Evolutionary conservation across 495 filamentous ascomycete genomes (phyloP).

Genomic region (Amphirosellinia nigrospora): DNA sequence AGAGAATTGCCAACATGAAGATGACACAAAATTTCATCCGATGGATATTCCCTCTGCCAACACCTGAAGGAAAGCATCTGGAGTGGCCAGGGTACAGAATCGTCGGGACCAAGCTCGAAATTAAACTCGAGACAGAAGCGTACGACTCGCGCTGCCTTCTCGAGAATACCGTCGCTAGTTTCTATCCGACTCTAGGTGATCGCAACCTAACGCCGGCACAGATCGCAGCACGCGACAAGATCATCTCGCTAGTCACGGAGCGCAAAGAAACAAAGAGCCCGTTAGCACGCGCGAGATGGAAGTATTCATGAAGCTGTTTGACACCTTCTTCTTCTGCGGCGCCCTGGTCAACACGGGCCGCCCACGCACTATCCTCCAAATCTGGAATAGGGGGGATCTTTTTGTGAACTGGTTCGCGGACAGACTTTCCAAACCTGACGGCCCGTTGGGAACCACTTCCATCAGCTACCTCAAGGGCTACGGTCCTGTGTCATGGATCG

Average conservation of each 20-base stretch:
- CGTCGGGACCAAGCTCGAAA: not conserved
- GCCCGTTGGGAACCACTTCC: not conserved
- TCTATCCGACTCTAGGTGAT: not conserved
- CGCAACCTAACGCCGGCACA: conserved; percentile 2
- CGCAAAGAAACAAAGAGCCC: not conserved
- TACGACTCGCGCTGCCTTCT: not conserved
- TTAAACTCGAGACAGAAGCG: not conserved
- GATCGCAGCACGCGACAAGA: not conserved
- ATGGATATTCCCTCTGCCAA: not conserved
- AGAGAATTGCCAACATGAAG: not conserved
- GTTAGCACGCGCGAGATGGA: not conserved
- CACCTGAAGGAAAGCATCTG: not conserved
- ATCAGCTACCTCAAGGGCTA: not conserved
- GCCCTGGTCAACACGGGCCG: not conserved
- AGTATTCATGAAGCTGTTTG: not conserved
- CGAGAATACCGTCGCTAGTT: conserved; percentile 11
- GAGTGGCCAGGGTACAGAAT: not conserved
- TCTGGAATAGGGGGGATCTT: not conserved
- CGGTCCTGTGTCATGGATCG: not conserved
- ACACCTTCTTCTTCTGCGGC: conserved; percentile 16
- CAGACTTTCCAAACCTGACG: no score
- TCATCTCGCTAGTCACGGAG: not conserved
- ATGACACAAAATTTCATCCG: not conserved
- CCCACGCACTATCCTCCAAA: not conserved
- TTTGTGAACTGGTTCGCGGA: no score